Base-by-base conservation (phyloP, 192 early-diverging fungal species). In the Rhizoclosmatium sp. region DNA sequence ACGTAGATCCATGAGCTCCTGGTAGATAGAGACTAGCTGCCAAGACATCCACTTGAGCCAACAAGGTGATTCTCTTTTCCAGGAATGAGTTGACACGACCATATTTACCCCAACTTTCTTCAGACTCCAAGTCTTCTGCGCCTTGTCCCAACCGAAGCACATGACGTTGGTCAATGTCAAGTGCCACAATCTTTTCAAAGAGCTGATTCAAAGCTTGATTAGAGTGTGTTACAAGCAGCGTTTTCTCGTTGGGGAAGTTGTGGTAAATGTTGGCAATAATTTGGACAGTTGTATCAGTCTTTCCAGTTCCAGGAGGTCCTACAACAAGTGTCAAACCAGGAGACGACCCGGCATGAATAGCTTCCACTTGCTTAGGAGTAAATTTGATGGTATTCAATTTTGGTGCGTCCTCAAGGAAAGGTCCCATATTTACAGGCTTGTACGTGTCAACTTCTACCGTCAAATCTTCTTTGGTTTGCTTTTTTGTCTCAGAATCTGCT, bases 151-250 rank as follows among this genome's bases (percentile, higher is more conserved):
- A 87, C 21, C 97, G 93, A 44, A 99, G 85, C 66, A 99, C 83
- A 82, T 99, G 97, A 5, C 97, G 89, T 39, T 94, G 91, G 82
- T 98, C 95, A 41, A 99, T 97, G 81, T 98, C 95, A 69, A 95
- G 82, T 3, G 86, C 91, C 46, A 93, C 91, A 69, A 99, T 97
- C 78, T 98, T 98, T 82, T 95, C 96, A 79, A 99, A 99, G 51
- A 99, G 89, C 71, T 99, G 97, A 85, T 98, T 98, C 49, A 99
- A 87, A n/a, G 97, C 97, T 83, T 98, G 97, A 83, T 99, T 99
- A 56, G 95, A 97, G 79, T 98, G 96, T 2, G 98, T 97, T 12
- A 99, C 87, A 3, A 99, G 83, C 31, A 99, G 89, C 16, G 93
- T 98, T 60, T 95, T 97, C 78, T 98, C 92, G 14, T 91, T 85